Evolutionary conservation across 345 rosid species (phyloP).

Genomic region (Punica granatum): DNA sequence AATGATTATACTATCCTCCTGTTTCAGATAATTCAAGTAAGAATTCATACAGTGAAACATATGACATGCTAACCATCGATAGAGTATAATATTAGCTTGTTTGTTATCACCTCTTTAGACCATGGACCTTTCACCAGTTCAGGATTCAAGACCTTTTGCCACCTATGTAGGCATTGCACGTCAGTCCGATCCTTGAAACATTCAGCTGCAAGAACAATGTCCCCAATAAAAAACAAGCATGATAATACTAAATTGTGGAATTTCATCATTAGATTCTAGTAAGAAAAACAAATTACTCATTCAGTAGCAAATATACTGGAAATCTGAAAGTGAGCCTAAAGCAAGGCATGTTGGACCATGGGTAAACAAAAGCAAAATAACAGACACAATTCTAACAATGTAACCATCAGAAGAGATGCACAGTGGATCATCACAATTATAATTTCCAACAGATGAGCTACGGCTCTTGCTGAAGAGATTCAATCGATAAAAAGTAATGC

Average conservation of each 20-base stretch:
- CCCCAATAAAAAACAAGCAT: constrained; percentile 19
- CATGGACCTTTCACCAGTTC: constrained; percentile 99
- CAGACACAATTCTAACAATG: background rate
- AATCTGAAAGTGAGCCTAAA: background rate
- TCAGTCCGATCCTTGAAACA: constrained; percentile 99
- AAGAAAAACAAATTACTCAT: background rate
- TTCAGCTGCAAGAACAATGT: constrained; percentile 59
- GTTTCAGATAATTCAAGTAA: constrained; percentile 7
- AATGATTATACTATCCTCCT: constrained; percentile 88
- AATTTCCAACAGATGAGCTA: too few species aligned
- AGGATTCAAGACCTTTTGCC: constrained; percentile 99
- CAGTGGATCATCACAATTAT: too few species aligned
- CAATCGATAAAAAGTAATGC: too few species aligned
- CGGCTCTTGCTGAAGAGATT: too few species aligned
- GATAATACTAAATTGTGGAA: background rate
- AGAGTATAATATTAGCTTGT: background rate
- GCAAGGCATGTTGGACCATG: too few species aligned
- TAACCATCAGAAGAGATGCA: background rate
- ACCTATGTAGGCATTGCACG: constrained; percentile 98
- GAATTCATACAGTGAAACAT: background rate
- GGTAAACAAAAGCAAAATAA: background rate
- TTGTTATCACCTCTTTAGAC: constrained; percentile 83
- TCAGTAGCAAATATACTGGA: background rate
- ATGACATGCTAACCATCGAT: background rate
- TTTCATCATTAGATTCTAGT: background rate